Evolutionary conservation across 768 basidiomycete species (phyloP).

Genomic region (Lepiota brunneoincarnata): DNA sequence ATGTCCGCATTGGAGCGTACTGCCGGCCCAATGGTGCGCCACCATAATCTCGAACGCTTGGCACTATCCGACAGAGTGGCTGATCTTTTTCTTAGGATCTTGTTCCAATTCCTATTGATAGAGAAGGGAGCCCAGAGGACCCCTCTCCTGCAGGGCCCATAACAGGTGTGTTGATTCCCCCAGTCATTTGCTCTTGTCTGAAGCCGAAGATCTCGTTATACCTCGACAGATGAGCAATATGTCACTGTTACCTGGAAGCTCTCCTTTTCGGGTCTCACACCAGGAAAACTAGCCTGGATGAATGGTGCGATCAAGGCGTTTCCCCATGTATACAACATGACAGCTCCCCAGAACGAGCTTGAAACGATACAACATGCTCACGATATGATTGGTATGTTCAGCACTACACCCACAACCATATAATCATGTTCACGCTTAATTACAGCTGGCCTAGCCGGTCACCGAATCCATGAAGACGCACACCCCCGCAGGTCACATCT

Average conservation of each 20-base stretch:
- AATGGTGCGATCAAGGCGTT: constrained; percentile 14
- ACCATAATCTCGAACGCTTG: background rate
- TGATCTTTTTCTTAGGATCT: constrained; percentile 23
- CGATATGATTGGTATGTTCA: constrained; percentile 24
- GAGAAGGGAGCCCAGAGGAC: constrained; percentile 22
- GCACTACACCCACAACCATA: background rate
- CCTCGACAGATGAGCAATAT: constrained; percentile 17
- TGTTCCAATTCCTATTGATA: constrained; percentile 27
- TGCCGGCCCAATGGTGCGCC: constrained; percentile 28
- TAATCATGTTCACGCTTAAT: background rate
- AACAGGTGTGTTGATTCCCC: background rate
- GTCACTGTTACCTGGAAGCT: constrained; percentile 34
- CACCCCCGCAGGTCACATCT: constrained; percentile 26
- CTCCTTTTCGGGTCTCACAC: constrained; percentile 24
- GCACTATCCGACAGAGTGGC: background rate
- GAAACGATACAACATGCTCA: constrained; percentile 18
- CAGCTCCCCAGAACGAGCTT: constrained; percentile 20
- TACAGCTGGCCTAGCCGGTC: constrained; percentile 27
- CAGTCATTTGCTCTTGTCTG: too few species aligned
- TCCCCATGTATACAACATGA: constrained; percentile 13
- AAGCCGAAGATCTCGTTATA: background rate
- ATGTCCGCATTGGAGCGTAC: constrained; percentile 19
- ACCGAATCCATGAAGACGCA: constrained; percentile 23
- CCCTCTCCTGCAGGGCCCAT: background rate
- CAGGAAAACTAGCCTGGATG: constrained; percentile 18